Conservation (phyloP, 2,329 filamentous ascomycete species). For the Monilinia polystroma region DNA sequence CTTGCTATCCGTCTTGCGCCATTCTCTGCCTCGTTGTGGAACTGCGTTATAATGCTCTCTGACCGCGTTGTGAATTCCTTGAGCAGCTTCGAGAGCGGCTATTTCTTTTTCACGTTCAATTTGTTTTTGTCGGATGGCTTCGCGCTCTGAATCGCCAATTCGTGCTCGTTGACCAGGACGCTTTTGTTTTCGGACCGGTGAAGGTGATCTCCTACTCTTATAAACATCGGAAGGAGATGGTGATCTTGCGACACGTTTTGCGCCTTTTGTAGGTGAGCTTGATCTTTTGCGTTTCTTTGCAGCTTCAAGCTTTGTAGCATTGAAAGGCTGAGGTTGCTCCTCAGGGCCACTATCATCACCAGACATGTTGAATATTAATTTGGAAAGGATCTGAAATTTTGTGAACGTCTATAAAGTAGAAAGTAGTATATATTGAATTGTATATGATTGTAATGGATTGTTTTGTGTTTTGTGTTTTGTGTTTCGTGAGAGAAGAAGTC, state of each 20-base stretch:
- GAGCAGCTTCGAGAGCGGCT: conserved; percentile 38
- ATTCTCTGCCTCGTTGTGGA: conserved; percentile 88
- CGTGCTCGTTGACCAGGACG: conserved; percentile 65
- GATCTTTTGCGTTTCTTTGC: conserved; percentile 46
- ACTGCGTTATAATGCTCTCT: conserved; percentile 95
- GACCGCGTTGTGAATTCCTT: conserved; percentile 80
- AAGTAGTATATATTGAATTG: background rate
- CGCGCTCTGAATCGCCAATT: conserved; percentile 65
- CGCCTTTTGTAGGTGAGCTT: conserved; percentile 39
- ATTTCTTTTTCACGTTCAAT: conserved; percentile 55
- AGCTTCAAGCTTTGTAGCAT: conserved; percentile 45
- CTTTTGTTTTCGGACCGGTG: conserved; percentile 60
- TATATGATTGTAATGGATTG: background rate
- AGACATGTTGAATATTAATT: conserved; percentile 39
- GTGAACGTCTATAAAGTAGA: background rate
- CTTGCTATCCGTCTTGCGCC: conserved; percentile 88
- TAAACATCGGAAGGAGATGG: conserved; percentile 33
- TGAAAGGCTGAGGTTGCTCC: conserved; percentile 44
- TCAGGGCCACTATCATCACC: conserved; percentile 35
- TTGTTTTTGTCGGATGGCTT: conserved; percentile 62
- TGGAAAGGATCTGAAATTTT: background rate
- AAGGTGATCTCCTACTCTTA: conserved; percentile 33
- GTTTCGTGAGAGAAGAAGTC: background rate
- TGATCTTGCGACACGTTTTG: conserved; percentile 35
- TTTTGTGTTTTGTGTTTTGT: background rate